Evolutionary conservation across 352 stramenopile genomes (phyloP), one percentile per base, ranked within the genome.

Genomic region (Phytophthora crassamura): DNA sequence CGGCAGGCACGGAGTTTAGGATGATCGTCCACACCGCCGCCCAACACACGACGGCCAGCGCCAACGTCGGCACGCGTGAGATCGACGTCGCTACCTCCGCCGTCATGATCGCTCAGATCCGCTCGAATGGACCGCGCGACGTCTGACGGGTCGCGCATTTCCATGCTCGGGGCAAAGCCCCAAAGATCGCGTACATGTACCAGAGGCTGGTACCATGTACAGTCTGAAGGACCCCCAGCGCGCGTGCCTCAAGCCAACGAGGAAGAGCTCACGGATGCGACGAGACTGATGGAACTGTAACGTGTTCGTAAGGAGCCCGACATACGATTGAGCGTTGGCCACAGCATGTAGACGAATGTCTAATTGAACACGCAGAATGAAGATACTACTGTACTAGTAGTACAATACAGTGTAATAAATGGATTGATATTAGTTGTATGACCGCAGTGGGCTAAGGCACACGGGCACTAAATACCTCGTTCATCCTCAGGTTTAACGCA

Each of bases 11-110:
- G 20, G 69, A 36, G 43, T 82, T 58, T 55, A 91, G 65, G 15
- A 82, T 69, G 14, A 78, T 28, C 36, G 75, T 72, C 82, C 84
- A 93, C 40, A 89, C 41, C 25, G 71, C 28, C 34, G 66, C 77
- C 82, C 84, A 91, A 15, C 56, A 74, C 2, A 40, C 68, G 32
- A 79, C 71, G 50, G 72, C 58, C 39, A 53, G 33, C 22, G 62
- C 70, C 28, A 91, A 64, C 4, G 47, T 49, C 51, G 62, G 36
- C 25, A 89, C 32, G 30, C 84, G 82, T 45, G 53, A 48, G 38
- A 32, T 38, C 41, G 40, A 52, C 39, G 45, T 39, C 47, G 16
- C 33, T 34, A 22, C 43, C 25, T 51, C 28, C 45, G 45, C 45
- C 45, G 36, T 28, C 22, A 28, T 28, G 22, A n/a, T 28, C 22